phyloP scores from a whole-genome alignment of 805 yeast genomes.

The Jamesozyma gamospora region DNA sequence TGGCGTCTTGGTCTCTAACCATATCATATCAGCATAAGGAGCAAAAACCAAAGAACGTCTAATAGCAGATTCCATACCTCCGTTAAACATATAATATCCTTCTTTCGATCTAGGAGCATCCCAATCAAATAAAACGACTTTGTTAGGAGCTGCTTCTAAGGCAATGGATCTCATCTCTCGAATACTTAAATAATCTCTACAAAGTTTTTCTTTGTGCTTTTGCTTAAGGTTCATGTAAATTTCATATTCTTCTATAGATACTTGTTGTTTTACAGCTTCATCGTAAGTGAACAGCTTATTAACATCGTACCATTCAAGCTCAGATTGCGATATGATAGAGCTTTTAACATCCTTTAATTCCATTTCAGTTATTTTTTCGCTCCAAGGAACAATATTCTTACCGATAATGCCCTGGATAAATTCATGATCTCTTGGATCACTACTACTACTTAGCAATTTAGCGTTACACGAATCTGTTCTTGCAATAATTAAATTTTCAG shows the following conservation, averaged over 20 bases:
- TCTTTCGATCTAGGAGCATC: conserved; percentile 51
- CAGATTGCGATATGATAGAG: conserved; percentile 31
- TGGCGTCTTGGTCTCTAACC: conserved; percentile 57
- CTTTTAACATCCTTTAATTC: conserved; percentile 32
- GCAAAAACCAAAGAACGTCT: conserved; percentile 45
- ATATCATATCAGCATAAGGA: conserved; percentile 49
- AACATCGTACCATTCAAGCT: conserved; percentile 37
- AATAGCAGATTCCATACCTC: conserved; percentile 45
- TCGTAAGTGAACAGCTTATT: conserved; percentile 38
- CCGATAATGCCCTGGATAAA: conserved; percentile 38
- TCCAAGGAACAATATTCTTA: conserved; percentile 32
- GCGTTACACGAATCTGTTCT: conserved; percentile 52
- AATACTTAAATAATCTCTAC: conserved; percentile 21
- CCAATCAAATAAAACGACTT: conserved; percentile 41
- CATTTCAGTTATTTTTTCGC: conserved; percentile 36
- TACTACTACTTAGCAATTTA: conserved; percentile 38
- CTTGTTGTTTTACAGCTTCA: conserved; percentile 37
- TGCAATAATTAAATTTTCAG: conserved; percentile 48
- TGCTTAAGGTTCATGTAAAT: conserved; percentile 17
- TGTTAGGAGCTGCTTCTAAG: conserved; percentile 25
- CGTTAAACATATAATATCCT: conserved; percentile 42
- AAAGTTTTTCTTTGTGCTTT: conserved; percentile 11
- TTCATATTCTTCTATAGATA: conserved; percentile 14
- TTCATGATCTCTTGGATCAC: conserved; percentile 50
- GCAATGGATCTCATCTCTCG: conserved; percentile 15